phyloP scores from a whole-genome alignment of 1,284 basidiomycete species.

The Naganishia cerealis region DNA sequence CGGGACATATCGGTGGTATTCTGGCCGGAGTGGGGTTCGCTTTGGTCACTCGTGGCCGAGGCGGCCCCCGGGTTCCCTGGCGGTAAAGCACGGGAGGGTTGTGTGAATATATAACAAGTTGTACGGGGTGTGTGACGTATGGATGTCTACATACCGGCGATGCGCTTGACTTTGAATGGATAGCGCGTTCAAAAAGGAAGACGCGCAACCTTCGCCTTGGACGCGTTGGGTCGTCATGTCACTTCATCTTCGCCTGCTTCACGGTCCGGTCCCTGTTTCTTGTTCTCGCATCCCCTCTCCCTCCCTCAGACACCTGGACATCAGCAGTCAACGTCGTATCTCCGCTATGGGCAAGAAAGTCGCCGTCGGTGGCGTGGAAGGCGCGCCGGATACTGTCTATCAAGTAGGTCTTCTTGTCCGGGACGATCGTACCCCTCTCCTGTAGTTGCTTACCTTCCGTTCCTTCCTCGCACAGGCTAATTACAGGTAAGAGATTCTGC shows the following conservation, averaged over 20 bases:
- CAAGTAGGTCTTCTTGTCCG: constrained; percentile 38
- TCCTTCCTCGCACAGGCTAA: constrained; percentile 38
- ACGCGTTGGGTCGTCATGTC: background rate
- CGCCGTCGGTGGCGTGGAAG: constrained; percentile 38
- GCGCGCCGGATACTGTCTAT: constrained; percentile 46
- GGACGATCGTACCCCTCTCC: background rate
- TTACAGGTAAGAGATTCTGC: constrained; percentile 37
- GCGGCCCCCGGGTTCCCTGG: constrained; percentile 26
- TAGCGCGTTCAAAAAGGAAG: constrained; percentile 4
- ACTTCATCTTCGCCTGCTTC: background rate
- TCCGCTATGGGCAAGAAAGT: constrained; percentile 39
- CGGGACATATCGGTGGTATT: constrained; percentile 77
- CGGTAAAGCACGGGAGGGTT: background rate
- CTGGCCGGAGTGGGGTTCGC: constrained; percentile 68
- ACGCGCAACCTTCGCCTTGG: background rate
- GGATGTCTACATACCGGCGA: too few species aligned
- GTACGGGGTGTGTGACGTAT: too few species aligned
- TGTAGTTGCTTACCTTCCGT: background rate
- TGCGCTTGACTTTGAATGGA: background rate
- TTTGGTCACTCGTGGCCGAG: constrained; percentile 33
- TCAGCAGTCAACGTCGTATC: background rate
- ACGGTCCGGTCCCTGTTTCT: background rate
- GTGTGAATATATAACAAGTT: background rate
- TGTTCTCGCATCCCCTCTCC: background rate
- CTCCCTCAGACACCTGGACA: background rate